Base-by-base conservation (phyloP, 2,329 filamentous ascomycete genomes). In the Lasiodiplodia gonubiensis region DNA sequence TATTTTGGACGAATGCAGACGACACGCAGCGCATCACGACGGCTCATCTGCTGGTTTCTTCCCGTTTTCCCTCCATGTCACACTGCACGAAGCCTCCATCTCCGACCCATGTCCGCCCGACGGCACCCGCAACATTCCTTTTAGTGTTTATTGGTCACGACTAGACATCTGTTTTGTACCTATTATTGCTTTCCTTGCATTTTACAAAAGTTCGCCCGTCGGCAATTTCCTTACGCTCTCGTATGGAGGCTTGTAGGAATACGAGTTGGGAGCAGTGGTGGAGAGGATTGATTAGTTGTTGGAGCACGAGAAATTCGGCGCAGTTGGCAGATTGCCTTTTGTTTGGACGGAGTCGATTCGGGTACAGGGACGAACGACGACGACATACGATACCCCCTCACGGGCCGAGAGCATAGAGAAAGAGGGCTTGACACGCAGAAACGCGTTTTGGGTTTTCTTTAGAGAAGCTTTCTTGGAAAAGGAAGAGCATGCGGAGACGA, bases 131-230 rank as follows among this genome's bases (percentile, higher is more conserved):
- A 18, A 39, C 59, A 33, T 60, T 63, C 59, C 46, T 30, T 46
- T 63, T 63, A 51, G 59, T 63, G 42, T 63, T 63, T 51, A 63
- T 51, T 21, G 46, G 59, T 51, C 59, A 63, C 59, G 59, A 63
- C 59, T 63, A 51, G 27, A 66, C 53, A 48, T 66, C 42, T 27
- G 39, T n/a, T 59, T 66, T 66, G 53, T 57, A 55, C 27, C 39
- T 16, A n/a, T 33, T 59, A 46, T 21, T 37, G 21, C 27, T 66
- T 66, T 66, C 27, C 42, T 66, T 66, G 64, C 49, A 48, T 51
- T n/a, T 48, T 35, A 66, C 53, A 59, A 66, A 66, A 59, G 64
- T 51, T 63, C 53, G 64, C 64, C 64, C 53, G 54, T 51, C 64
- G 64, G 64, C 64, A 66, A 18, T 66, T 30, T 66, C 64, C 25